A percentile compares a stretch with the other conserved stretches of the same genome.
These are phyloP conservation scores for Nyctanthes arbortristis DNA, from an alignment of 257 asterid genomes.

Conservation along the genomic window DNA sequence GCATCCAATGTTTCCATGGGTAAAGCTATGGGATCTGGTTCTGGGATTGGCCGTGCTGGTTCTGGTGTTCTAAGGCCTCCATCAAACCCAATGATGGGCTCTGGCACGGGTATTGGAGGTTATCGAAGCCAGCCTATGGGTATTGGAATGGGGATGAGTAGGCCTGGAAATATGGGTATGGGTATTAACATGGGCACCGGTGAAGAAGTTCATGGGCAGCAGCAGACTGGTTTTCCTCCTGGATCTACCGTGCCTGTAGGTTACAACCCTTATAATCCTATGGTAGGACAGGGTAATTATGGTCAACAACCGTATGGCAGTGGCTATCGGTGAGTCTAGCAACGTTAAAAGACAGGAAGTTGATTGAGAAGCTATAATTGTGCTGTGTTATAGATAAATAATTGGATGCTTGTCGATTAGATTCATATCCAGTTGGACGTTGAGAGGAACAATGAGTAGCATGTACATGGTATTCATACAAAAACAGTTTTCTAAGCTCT, in stretches of 20 bases:
- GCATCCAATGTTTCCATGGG: conserved; percentile 84
- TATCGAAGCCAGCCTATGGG: conserved; percentile 34
- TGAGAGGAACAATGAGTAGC: conserved; percentile 23
- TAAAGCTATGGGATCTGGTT: conserved; percentile 96
- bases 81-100: conserved; percentile 58
- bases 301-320: conserved; percentile 76
- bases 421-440: conserved; percentile 20
- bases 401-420: conserved; percentile 28
- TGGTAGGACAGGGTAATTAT: conserved; percentile 62
- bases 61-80: conserved; percentile 73
- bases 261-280: conserved; percentile 68
- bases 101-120: conserved; percentile 56
- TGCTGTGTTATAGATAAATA: conserved; percentile 28
- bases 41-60: conserved; percentile 87
- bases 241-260: conserved; percentile 59
- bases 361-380: conserved; percentile 14
- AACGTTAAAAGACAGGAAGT: not conserved
- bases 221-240: conserved; percentile 63
- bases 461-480: conserved; percentile 39
- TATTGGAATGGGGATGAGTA: conserved; percentile 40
- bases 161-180: conserved; percentile 47
- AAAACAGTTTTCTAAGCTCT: conserved; percentile 25
- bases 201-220: conserved; percentile 51
- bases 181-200: conserved; percentile 40
- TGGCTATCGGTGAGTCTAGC: conserved; percentile 61